Conservation (phyloP, 176 grass and related monocot genomes). For the Carex parvula region DNA sequence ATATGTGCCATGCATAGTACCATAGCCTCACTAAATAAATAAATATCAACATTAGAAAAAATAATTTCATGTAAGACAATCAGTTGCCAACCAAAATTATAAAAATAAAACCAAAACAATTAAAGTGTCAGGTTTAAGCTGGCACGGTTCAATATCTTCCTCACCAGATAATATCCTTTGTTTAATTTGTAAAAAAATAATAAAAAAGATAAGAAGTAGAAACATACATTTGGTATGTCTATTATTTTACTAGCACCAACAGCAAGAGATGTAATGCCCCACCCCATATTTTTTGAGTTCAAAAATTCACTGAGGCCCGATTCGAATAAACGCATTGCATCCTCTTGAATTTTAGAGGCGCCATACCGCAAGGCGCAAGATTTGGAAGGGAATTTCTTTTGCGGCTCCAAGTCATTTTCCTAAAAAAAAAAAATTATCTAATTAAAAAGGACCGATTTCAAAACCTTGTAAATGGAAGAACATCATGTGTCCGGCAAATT, state of each 20-base stretch:
- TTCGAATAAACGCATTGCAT: constrained; percentile 87
- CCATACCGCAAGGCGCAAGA: constrained; percentile 88
- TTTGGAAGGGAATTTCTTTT: constrained; percentile 91
- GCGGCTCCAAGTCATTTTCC: constrained; percentile 40
- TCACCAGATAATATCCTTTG: background rate
- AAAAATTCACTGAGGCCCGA: constrained; percentile 75
- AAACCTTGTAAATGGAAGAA: background rate
- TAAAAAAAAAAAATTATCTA: constrained; percentile 25
- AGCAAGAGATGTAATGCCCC: constrained; percentile 89
- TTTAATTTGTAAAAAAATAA: background rate
- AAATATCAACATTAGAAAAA: background rate
- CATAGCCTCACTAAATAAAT: no score
- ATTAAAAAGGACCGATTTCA: background rate
- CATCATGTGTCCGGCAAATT: no score
- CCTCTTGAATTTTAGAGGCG: constrained; percentile 86
- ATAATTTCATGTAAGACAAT: background rate
- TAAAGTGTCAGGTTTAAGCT: background rate
- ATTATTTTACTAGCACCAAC: constrained; percentile 91
- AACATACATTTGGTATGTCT: constrained; percentile 67
- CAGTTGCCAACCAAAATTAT: background rate
- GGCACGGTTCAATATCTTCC: background rate
- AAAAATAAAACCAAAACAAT: background rate
- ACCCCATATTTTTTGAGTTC: constrained; percentile 55
- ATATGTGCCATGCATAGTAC: no score
- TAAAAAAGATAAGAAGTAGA: background rate